Base-by-base conservation (phyloP, 495 filamentous ascomycete species). In the Aspergillus heteromorphus region DNA sequence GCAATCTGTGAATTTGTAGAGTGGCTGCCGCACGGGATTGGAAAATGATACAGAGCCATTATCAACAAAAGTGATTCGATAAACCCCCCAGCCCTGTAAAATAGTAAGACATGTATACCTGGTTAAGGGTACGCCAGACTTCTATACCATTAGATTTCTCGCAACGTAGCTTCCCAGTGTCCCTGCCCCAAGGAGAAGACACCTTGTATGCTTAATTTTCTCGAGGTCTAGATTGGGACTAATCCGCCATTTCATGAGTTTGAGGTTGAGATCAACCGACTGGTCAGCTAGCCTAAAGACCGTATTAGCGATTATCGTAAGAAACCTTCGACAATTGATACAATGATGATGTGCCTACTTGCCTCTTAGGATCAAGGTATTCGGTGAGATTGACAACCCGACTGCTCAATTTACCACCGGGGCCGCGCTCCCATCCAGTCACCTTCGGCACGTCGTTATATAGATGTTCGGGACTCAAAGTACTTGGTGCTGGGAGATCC, bases 161-260 rank as follows among this genome's bases (percentile, higher is more conserved):
- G 91, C 86, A 49, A 98, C 91, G 65, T 97, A 96, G 50, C 88
- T 90, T 27, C 93, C 93, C 14, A 98, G 80, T 2, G 93, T 98
- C 19, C 93, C 93, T 11, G 93, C 91, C 19, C 93, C 93, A n/a
- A 98, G 84, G 27, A 98, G 73, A 40, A 98, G 82, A 63, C 93
- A 98, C 59, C 84, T 96, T 6, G 93, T 92, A 41, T 86, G 79
- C 66, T 96, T 97, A 63, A 97, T 88, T 48, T 79, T 84, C 10
- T 95, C 90, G 11, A 98, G 84, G 65, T 97, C 80, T 19, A 98
- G 75, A 41, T 83, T 83, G 6, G 93, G 93, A 17, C 91, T 89
- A 52, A 98, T 88, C 21, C 93, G 84, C 93, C 93, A 98, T 74
- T 96, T 97, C 83, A 98, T 98, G 49, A 98, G 79, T 71, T 97